Percentiles rank a stretch among this genome's conserved stretches.
Conservation (phyloP, 148 eudicot species). For the Spergularia marina region DNA sequence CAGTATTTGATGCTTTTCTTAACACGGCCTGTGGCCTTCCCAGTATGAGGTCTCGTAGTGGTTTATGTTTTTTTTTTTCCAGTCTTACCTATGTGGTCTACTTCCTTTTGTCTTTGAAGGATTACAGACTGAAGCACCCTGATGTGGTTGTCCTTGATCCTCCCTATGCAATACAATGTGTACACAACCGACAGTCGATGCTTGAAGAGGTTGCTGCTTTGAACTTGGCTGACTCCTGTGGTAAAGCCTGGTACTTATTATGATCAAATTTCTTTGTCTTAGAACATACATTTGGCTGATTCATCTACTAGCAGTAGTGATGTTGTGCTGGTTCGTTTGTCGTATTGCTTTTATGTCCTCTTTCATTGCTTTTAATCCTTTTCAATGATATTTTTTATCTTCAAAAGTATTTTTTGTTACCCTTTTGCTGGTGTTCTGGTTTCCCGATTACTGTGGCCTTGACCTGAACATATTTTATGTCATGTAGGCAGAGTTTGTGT, state of each 20-base stretch:
- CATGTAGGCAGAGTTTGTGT: conserved; percentile 58
- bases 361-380: neutral
- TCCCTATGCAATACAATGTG: conserved; percentile 61
- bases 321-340: neutral
- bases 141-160: conserved; percentile 72
- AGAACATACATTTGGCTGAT: neutral
- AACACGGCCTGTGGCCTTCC: neutral
- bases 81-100: conserved; percentile 11
- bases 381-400: neutral
- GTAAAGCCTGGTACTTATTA: conserved; percentile 29
- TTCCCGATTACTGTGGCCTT: conserved; percentile 1
- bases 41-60: neutral
- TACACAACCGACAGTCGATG: conserved; percentile 65
- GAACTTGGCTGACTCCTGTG: conserved; percentile 47
- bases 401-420: neutral
- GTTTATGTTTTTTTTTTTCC: neutral
- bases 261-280: neutral
- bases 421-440: neutral
- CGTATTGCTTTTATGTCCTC: neutral
- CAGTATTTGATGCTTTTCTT: conserved; percentile 2
- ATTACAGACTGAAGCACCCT: conserved; percentile 61
- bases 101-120: conserved; percentile 36
- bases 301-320: neutral
- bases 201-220: conserved; percentile 65
- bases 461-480: neutral